Evolutionary conservation across 1,284 basidiomycete genomes (phyloP).

Genomic region (Trichosporon sp.): DNA sequence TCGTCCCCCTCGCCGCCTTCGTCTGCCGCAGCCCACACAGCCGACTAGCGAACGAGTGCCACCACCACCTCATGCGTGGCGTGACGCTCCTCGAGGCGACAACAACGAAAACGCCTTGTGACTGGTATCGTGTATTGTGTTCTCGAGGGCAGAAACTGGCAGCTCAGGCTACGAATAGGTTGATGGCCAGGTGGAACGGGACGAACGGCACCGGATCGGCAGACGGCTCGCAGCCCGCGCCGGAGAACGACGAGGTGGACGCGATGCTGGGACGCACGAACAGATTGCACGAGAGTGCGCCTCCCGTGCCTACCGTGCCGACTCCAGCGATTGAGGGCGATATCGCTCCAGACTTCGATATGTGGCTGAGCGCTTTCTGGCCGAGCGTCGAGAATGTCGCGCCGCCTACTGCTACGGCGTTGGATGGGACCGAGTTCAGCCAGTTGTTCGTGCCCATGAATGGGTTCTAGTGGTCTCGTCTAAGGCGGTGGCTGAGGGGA

Average conservation of each 20-base stretch:
- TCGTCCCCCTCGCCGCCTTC: not conserved
- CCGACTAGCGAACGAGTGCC: not conserved
- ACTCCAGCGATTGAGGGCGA: not conserved
- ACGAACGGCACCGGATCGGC: not conserved
- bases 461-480: not conserved
- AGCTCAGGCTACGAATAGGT: not conserved
- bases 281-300: not conserved
- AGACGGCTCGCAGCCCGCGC: not conserved
- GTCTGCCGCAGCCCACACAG: not conserved
- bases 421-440: not conserved
- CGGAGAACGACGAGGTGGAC: not conserved
- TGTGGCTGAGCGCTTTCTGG: not conserved
- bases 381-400: not conserved
- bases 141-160: not conserved
- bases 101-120: not conserved
- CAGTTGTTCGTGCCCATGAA: conserved; percentile 2
- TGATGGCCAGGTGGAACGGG: not conserved
- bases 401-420: not conserved
- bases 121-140: not conserved
- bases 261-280: conserved; percentile 1
- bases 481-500: not conserved
- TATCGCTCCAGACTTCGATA: not conserved
- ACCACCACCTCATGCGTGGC: conserved; percentile 2
- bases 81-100: not conserved
- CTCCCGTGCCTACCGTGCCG: not conserved